These are phyloP conservation scores for Hylodesmum podocarpum DNA, from an alignment of 306 rosid species.

Conservation along the genomic window DNA sequence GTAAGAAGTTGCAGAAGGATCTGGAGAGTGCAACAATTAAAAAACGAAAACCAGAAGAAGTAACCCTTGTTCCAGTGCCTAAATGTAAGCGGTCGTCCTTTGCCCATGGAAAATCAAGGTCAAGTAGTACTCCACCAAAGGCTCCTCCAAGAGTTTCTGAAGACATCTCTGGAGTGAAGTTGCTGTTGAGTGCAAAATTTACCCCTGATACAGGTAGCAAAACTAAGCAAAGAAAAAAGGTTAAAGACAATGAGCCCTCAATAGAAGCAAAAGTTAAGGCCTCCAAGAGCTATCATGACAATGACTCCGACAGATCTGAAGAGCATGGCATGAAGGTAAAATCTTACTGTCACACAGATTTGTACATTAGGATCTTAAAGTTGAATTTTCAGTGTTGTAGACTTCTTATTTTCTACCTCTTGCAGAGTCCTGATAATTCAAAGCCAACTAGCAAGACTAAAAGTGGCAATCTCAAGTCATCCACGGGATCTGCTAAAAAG, in stretches of 20 bases:
- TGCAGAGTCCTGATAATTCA: conserved; percentile 55
- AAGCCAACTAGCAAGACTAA: conserved; percentile 46
- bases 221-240: conserved; percentile 46
- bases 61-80: conserved; percentile 58
- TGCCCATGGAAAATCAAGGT: conserved; percentile 45
- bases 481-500: conserved; percentile 55
- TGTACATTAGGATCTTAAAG: conserved; percentile 9
- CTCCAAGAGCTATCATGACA: conserved; percentile 37
- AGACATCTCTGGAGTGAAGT: conserved; percentile 38
- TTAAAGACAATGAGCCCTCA: conserved; percentile 42
- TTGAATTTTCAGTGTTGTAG: conserved; percentile 6
- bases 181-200: conserved; percentile 32
- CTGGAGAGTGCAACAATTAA: conserved; percentile 37
- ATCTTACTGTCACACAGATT: conserved; percentile 26
- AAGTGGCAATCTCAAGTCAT: conserved; percentile 46
- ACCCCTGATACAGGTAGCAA: conserved; percentile 39
- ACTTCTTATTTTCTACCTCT: conserved; percentile 33
- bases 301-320: conserved; percentile 51
- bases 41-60: conserved; percentile 62
- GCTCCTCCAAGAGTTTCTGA: conserved; percentile 42
- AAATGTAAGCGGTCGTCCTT: conserved; percentile 64
- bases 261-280: conserved; percentile 53
- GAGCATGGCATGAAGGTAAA: conserved; percentile 54
- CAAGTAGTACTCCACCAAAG: conserved; percentile 53
- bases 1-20: conserved; percentile 51